phyloP scores from a whole-genome alignment of 75 land plant genomes.

The Larix kaempferi region DNA sequence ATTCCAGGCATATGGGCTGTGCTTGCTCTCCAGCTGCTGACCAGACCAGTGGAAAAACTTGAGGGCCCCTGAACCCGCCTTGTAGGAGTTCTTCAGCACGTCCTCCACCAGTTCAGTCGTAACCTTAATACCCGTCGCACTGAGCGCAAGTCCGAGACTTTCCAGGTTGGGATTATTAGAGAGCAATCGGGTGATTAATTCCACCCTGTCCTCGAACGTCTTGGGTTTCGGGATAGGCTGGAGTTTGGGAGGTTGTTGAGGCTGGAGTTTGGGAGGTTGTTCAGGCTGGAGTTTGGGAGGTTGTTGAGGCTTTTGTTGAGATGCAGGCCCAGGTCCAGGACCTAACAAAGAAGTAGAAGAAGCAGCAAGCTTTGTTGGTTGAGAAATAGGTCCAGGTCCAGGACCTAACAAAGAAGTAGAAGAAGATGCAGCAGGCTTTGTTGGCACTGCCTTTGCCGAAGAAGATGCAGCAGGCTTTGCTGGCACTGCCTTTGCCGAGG shows the following conservation, averaged over 20 bases:
- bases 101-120: conserved; percentile 8
- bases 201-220: conserved; percentile 1
- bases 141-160: not conserved
- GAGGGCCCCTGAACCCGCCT: not conserved
- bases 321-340: not conserved
- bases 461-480: too few species aligned
- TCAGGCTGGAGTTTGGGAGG: not conserved
- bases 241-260: not conserved
- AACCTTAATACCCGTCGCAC: not conserved
- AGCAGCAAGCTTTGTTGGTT: too few species aligned
- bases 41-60: conserved; percentile 12
- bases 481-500: too few species aligned
- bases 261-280: too few species aligned
- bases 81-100: conserved; percentile 9
- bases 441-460: too few species aligned
- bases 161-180: not conserved
- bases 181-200: not conserved
- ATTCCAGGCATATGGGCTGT: conserved; percentile 43
- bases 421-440: too few species aligned
- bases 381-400: not conserved
- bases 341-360: not conserved
- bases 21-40: not conserved
- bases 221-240: not conserved
- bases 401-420: not conserved
- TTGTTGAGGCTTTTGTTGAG: not conserved